Percentiles rank a stretch among this genome's conserved stretches.
These are phyloP conservation scores for Amaranthus tricolor DNA, from an alignment of 179 eudicot species.

Conservation along the genomic window DNA sequence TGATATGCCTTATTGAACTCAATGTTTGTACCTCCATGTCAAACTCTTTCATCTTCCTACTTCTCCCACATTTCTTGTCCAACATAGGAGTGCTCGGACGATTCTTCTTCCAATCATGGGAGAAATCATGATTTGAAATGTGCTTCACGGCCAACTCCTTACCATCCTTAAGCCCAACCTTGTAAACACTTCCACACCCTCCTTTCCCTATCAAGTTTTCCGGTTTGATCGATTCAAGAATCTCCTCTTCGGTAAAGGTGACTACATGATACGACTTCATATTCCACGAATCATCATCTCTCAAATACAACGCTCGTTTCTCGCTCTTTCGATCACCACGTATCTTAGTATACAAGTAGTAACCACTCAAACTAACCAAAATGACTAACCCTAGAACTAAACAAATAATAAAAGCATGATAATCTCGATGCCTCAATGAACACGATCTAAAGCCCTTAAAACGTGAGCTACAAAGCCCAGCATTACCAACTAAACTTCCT, in stretches of 20 bases:
- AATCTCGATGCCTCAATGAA: conserved; percentile 30
- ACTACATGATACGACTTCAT: conserved; percentile 76
- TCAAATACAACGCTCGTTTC: conserved; percentile 38
- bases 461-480: conserved; percentile 64
- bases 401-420: conserved; percentile 38
- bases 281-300: conserved; percentile 74
- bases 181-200: conserved; percentile 85
- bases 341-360: conserved; percentile 39
- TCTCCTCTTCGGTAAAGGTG: conserved; percentile 73
- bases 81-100: conserved; percentile 54
- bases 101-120: conserved; percentile 25
- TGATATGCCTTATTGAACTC: conserved; percentile 81
- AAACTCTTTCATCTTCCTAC: conserved; percentile 49
- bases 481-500: conserved; percentile 68
- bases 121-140: conserved; percentile 50
- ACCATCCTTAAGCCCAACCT: conserved; percentile 52
- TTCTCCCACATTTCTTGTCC: conserved; percentile 34
- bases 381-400: conserved; percentile 36
- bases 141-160: conserved; percentile 84
- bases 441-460: conserved; percentile 47
- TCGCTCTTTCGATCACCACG: conserved; percentile 25
- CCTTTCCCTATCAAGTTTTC: conserved; percentile 93
- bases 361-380: conserved; percentile 34
- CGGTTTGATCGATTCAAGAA: conserved; percentile 66
- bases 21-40: conserved; percentile 76